Percentiles rank a stretch among this genome's conserved stretches.
phyloP scores from a whole-genome alignment of 202 grass and related monocot species.

The Eragrostis tef region DNA sequence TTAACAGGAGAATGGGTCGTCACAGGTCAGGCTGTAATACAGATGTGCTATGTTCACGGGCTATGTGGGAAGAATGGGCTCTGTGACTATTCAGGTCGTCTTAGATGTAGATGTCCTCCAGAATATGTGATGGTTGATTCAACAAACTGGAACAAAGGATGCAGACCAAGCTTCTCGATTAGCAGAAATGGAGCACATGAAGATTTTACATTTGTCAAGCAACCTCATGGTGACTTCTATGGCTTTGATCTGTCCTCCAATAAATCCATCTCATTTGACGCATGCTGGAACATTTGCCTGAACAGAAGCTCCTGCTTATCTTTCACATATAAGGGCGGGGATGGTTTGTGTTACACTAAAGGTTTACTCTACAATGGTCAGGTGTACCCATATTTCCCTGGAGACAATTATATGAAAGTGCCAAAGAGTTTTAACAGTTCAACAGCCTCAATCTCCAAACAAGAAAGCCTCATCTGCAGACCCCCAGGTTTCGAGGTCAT shows the following conservation, averaged over 20 bases:
- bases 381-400: conserved; percentile 50
- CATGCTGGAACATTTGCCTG: conserved; percentile 53
- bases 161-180: conserved; percentile 47
- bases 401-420: conserved; percentile 70
- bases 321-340: conserved; percentile 62
- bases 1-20: conserved; percentile 48
- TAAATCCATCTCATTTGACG: conserved; percentile 47
- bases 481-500: conserved; percentile 28
- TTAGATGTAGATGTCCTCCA: conserved; percentile 65
- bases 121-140: conserved; percentile 65
- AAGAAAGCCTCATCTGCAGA: conserved; percentile 43
- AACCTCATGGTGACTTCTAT: conserved; percentile 62
- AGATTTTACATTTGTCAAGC: conserved; percentile 54
- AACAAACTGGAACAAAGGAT: conserved; percentile 68
- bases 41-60: conserved; percentile 74
- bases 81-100: conserved; percentile 54
- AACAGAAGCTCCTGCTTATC: conserved; percentile 53
- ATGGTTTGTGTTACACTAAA: conserved; percentile 65
- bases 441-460: conserved; percentile 32
- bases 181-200: conserved; percentile 35
- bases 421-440: conserved; percentile 47
- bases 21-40: conserved; percentile 60
- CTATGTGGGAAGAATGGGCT: conserved; percentile 72
- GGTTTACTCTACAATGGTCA: conserved; percentile 63
- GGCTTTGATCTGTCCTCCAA: conserved; percentile 63